These are phyloP conservation scores for Crocinoboletus sp. DNA, from an alignment of 1,284 basidiomycete genomes.

Conservation along the genomic window DNA sequence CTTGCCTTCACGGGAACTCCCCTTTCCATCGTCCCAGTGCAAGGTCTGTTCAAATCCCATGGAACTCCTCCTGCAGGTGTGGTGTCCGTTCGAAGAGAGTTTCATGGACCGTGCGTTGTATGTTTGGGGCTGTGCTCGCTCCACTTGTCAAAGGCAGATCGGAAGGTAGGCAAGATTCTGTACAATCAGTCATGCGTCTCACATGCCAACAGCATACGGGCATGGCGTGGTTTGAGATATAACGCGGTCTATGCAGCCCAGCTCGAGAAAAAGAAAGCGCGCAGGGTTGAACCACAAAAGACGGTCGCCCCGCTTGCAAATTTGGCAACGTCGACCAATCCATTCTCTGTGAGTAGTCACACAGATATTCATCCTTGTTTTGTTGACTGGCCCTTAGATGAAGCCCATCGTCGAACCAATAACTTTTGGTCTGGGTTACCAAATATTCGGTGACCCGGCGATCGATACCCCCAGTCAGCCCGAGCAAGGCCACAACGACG, in stretches of 20 bases:
- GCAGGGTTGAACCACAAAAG: slow-evolving; percentile 36
- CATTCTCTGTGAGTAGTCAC: slow-evolving; percentile 55
- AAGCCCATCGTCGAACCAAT: slow-evolving; percentile 25
- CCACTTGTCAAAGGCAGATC: slow-evolving; percentile 63
- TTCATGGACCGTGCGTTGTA: slow-evolving; percentile 77
- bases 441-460: slow-evolving; percentile 50
- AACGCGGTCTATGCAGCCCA: slow-evolving; percentile 71
- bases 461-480: slow-evolving; percentile 11
- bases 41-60: slow-evolving; percentile 64
- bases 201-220: slow-evolving; percentile 54
- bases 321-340: slow-evolving; percentile 45
- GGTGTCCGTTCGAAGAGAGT: slow-evolving; percentile 82
- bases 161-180: slow-evolving; percentile 55
- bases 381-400: slow-evolving; percentile 14
- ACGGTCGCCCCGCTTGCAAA: slow-evolving; percentile 31
- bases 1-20: slow-evolving; percentile 49
- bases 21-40: slow-evolving; percentile 59
- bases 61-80: slow-evolving; percentile 77
- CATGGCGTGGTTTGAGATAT: slow-evolving; percentile 67
- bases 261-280: slow-evolving; percentile 44
- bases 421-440: slow-evolving; percentile 53
- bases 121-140: slow-evolving; percentile 70
- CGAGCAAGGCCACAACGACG: slow-evolving; percentile 20
- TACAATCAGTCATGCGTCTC: slow-evolving; percentile 7
- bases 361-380: background rate